Conservation (phyloP, 805 yeast species). For the Debaryomyces hansenii region DNA sequence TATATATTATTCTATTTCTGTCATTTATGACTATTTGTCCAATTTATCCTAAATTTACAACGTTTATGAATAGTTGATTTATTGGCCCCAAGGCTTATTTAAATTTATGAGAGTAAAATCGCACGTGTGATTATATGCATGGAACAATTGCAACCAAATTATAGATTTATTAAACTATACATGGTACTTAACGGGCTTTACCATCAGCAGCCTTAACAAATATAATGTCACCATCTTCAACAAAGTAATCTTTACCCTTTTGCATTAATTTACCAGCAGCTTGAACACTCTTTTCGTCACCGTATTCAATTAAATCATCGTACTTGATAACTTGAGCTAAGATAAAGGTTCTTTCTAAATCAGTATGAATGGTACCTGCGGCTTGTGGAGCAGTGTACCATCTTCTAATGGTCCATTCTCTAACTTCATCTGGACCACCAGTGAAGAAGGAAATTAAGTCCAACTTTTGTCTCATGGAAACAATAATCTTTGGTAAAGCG, state of each 20-base stretch:
- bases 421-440: conserved; percentile 92
- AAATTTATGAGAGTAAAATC: too few relatives aligned
- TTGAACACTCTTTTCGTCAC: conserved; percentile 78
- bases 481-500: conserved; percentile 83
- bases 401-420: conserved; percentile 95
- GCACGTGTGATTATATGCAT: neutral
- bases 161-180: too few relatives aligned
- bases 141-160: too few relatives aligned
- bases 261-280: conserved; percentile 85
- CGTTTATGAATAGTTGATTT: too few relatives aligned
- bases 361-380: conserved; percentile 80
- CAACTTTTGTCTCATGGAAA: conserved; percentile 82
- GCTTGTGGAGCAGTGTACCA: conserved; percentile 98
- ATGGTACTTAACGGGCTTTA: conserved; percentile 52
- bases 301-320: conserved; percentile 67
- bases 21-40: neutral
- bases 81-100: too few relatives aligned
- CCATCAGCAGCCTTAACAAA: conserved; percentile 95
- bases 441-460: conserved; percentile 93
- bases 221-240: conserved; percentile 92
- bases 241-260: conserved; percentile 94
- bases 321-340: conserved; percentile 88
- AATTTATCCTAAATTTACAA: neutral
- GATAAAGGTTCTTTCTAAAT: conserved; percentile 76
- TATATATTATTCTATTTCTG: neutral